Percentiles rank a stretch among this genome's conserved stretches.
Evolutionary conservation across 495 filamentous ascomycete species (phyloP).

Genomic region (Schizothecium vesticola): DNA sequence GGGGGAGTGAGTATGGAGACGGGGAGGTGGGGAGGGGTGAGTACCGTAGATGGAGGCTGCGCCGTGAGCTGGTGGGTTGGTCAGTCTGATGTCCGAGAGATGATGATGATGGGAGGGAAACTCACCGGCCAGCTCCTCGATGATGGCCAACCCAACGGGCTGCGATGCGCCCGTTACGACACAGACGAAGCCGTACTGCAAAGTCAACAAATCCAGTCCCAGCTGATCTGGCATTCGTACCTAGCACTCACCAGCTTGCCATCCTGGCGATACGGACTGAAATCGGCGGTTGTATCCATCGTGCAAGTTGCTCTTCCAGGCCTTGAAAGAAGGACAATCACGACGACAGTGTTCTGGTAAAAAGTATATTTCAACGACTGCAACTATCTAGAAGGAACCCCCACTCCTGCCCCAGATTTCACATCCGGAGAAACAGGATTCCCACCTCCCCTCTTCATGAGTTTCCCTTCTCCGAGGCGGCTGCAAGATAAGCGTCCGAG

Average conservation of each 20-base stretch:
- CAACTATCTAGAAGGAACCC: background rate
- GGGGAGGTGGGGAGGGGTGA: background rate
- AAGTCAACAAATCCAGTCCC: background rate
- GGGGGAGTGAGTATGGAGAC: background rate
- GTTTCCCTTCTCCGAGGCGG: conserved; percentile 9
- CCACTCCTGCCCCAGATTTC: background rate
- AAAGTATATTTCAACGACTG: background rate
- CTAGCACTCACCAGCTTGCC: conserved; percentile 49
- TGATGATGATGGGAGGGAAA: background rate
- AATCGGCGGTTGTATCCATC: conserved; percentile 44
- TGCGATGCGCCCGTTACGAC: conserved; percentile 56
- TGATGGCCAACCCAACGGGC: conserved; percentile 54
- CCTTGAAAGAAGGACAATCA: background rate
- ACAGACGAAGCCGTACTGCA: conserved; percentile 56
- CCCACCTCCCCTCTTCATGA: background rate
- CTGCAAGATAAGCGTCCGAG: conserved; percentile 7
- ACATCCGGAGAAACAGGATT: background rate
- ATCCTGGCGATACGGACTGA: conserved; percentile 54
- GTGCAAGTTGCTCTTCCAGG: background rate
- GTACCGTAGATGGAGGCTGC: conserved; percentile 58
- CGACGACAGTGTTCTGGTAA: background rate
- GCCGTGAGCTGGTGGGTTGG: conserved; percentile 42
- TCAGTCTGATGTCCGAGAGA: conserved; percentile 1
- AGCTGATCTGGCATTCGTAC: background rate
- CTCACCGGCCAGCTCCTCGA: conserved; percentile 51